Conservation (phyloP, 176 grass and related monocot species). For the Oropetium thomaeum region DNA sequence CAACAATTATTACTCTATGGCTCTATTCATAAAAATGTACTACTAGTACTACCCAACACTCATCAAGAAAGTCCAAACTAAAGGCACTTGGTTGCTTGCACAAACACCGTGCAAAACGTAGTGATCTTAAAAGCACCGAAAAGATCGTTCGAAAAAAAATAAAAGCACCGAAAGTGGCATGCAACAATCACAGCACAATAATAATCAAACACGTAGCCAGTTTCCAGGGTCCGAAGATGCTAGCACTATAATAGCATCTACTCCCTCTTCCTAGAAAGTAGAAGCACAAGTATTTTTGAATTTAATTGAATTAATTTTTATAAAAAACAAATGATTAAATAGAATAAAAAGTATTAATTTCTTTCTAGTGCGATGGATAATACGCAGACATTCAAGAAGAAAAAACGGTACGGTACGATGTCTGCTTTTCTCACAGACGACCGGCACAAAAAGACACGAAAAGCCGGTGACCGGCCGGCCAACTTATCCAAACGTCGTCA, state of each 20-base stretch:
- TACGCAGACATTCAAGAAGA: background rate
- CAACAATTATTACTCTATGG: background rate
- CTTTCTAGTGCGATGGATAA: too few relatives aligned
- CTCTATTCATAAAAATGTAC: background rate
- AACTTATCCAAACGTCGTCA: background rate
- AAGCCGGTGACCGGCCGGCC: background rate
- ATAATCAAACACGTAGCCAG: conserved; percentile 16
- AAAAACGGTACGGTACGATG: background rate
- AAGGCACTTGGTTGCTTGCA: background rate
- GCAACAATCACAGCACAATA: background rate
- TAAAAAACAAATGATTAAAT: too few relatives aligned
- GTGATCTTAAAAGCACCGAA: conserved; percentile 17
- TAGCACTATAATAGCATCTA: background rate
- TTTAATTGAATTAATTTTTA: too few relatives aligned
- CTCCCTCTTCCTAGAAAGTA: too few relatives aligned
- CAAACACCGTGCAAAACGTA: background rate
- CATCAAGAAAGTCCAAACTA: background rate
- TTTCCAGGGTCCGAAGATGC: conserved; percentile 16
- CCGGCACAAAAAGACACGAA: background rate
- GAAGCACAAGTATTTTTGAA: too few relatives aligned
- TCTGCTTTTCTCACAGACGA: background rate
- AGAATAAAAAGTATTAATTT: too few relatives aligned
- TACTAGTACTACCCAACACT: background rate
- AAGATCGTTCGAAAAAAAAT: too few relatives aligned
- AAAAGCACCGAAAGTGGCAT: conserved; percentile 3